These are phyloP conservation scores for Xylariaceae sp. DNA, from an alignment of 2,329 filamentous ascomycete species.

Conservation along the genomic window DNA sequence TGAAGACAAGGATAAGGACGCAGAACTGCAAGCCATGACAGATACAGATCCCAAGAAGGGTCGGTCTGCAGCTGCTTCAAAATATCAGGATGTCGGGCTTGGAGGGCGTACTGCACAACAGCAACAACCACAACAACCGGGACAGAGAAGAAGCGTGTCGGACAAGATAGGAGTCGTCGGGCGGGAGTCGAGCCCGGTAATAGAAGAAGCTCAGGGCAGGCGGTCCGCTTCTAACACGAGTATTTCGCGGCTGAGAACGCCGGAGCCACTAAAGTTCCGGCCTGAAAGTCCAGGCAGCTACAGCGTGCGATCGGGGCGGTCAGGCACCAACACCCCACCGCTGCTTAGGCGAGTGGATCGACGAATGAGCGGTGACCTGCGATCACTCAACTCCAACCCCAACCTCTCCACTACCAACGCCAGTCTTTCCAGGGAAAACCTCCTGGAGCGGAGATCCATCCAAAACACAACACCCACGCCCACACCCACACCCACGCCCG, in stretches of 20 bases:
- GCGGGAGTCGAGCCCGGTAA: conserved; percentile 26
- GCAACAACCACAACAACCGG: conserved; percentile 10
- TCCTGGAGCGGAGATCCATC: conserved; percentile 19
- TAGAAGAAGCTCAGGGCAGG: conserved; percentile 33
- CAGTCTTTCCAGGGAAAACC: conserved; percentile 46
- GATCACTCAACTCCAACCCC: conserved; percentile 59
- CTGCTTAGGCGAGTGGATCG: conserved; percentile 67
- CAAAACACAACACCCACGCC: too few relatives aligned
- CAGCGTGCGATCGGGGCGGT: conserved; percentile 49
- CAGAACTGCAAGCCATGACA: conserved; percentile 8
- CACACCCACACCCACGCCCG: conserved; percentile 68
- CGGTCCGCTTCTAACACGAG: conserved; percentile 58
- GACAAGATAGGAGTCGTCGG: conserved; percentile 33
- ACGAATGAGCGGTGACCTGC: conserved; percentile 75
- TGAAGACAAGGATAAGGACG: conserved; percentile 10
- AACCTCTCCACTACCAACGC: conserved; percentile 40
- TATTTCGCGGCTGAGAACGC: conserved; percentile 54
- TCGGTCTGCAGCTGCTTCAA: conserved; percentile 15
- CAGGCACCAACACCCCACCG: conserved; percentile 62
- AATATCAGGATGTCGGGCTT: conserved; percentile 22
- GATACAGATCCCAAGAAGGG: conserved; percentile 28
- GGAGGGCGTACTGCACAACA: conserved; percentile 19
- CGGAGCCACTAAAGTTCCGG: conserved; percentile 57
- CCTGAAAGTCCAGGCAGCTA: conserved; percentile 65
- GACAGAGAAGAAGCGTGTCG: conserved; percentile 46